Percentiles rank a stretch among this genome's conserved stretches.
Evolutionary conservation across 2,329 filamentous ascomycete genomes (phyloP).

Genomic region (Juglanconis sp.): DNA sequence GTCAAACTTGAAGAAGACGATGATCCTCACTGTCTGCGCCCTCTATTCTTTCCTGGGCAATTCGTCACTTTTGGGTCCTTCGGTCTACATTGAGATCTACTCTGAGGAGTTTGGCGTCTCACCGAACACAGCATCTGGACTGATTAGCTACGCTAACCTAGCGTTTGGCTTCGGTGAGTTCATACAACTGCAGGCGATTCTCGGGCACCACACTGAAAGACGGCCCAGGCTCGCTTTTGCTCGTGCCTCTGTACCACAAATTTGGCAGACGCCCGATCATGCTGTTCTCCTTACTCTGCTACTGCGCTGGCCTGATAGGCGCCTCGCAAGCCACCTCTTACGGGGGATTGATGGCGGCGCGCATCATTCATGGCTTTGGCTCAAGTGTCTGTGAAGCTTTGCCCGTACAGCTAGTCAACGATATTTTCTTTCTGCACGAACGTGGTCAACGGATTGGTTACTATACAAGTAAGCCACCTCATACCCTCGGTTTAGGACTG

Average conservation of each 20-base stretch:
- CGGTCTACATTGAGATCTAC: conserved; percentile 56
- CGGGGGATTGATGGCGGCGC: conserved; percentile 35
- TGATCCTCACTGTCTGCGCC: conserved; percentile 52
- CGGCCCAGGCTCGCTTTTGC: conserved; percentile 42
- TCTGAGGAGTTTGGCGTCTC: conserved; percentile 49
- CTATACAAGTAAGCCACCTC: conserved; percentile 46
- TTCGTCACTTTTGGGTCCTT: conserved; percentile 52
- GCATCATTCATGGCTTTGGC: conserved; percentile 38
- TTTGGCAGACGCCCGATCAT: conserved; percentile 42
- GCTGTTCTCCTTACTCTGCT: conserved; percentile 37
- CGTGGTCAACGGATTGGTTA: conserved; percentile 54
- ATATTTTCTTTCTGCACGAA: conserved; percentile 45
- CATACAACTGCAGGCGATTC: not conserved
- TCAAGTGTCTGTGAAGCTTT: conserved; percentile 42
- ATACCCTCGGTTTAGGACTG: not conserved
- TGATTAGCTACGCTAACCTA: conserved; percentile 59
- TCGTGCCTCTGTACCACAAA: conserved; percentile 55
- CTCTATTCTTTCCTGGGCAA: conserved; percentile 59
- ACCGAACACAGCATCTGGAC: conserved; percentile 47
- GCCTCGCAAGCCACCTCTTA: conserved; percentile 35
- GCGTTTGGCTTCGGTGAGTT: conserved; percentile 52
- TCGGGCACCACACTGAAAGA: not conserved
- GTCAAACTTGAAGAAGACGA: conserved; percentile 52
- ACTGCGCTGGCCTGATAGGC: conserved; percentile 38
- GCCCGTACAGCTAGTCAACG: conserved; percentile 44